Conservation (phyloP, 2,329 filamentous ascomycete genomes). For the Claviceps arundinis region DNA sequence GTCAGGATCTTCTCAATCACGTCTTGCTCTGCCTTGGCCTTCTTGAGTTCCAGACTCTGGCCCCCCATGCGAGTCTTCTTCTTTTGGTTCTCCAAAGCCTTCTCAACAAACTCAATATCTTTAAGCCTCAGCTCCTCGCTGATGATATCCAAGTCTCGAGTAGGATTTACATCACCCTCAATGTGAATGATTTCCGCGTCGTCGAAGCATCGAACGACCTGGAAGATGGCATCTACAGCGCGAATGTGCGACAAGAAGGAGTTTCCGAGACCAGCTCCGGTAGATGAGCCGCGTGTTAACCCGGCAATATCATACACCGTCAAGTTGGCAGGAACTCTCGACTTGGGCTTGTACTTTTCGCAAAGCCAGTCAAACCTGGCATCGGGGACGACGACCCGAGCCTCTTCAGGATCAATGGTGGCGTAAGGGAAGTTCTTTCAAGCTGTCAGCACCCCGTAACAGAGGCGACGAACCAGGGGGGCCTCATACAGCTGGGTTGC, state of each 20-base stretch:
- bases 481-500: slow-evolving; percentile 79
- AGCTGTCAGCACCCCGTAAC: slow-evolving; percentile 27
- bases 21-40: slow-evolving; percentile 85
- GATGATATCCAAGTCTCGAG: slow-evolving; percentile 91
- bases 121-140: slow-evolving; percentile 92
- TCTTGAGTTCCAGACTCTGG: slow-evolving; percentile 95
- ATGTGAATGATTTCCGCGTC: slow-evolving; percentile 99
- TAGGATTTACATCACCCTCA: slow-evolving; percentile 93
- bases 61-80: slow-evolving; percentile 94
- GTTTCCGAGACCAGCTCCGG: slow-evolving; percentile 93
- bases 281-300: slow-evolving; percentile 88
- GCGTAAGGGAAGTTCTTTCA: slow-evolving; percentile 91
- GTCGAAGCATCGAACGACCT: slow-evolving; percentile 93
- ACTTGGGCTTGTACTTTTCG: slow-evolving; percentile 97
- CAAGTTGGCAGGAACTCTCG: slow-evolving; percentile 87
- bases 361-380: slow-evolving; percentile 91
- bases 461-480: slow-evolving; percentile 17
- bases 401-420: slow-evolving; percentile 97
- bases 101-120: slow-evolving; percentile 97
- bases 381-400: slow-evolving; percentile 92
- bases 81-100: slow-evolving; percentile 78
- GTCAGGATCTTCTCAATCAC: slow-evolving; percentile 82
- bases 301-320: slow-evolving; percentile 98
- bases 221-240: slow-evolving; percentile 95
- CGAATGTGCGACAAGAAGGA: slow-evolving; percentile 97